Percentiles rank a stretch among this genome's conserved stretches.
phyloP scores from a whole-genome alignment of 129 eudicot genomes.

The Pittosporum tobira region DNA sequence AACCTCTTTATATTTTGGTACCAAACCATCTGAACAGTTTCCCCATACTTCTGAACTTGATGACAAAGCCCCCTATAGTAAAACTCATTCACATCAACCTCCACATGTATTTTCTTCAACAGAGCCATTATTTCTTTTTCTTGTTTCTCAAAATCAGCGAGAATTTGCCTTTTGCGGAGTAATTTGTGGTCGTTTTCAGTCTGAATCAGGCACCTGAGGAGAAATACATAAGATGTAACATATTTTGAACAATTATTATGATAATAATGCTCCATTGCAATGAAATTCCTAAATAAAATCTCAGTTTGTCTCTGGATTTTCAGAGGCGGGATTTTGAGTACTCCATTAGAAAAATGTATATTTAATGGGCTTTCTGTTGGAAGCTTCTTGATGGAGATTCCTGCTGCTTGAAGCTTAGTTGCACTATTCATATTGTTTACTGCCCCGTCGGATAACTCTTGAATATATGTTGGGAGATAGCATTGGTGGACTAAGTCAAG shows the following conservation, averaged over 20 bases:
- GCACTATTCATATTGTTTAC: slow-evolving; percentile 11
- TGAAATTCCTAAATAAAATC: slow-evolving; percentile 41
- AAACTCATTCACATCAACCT: slow-evolving; percentile 1
- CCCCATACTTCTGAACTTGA: not conserved
- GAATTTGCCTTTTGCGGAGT: slow-evolving; percentile 26
- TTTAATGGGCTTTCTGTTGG: slow-evolving; percentile 22
- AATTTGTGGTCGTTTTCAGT: slow-evolving; percentile 33
- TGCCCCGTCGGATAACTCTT: not conserved
- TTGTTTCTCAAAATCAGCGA: slow-evolving; percentile 19
- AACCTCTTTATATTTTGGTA: slow-evolving; percentile 5
- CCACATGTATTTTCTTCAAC: not conserved
- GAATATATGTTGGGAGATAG: slow-evolving; percentile 35
- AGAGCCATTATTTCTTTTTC: not conserved
- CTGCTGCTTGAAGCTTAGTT: slow-evolving; percentile 18
- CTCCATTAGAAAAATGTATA: slow-evolving; percentile 28
- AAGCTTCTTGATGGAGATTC: slow-evolving; percentile 27
- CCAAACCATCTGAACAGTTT: too few relatives aligned
- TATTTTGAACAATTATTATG: slow-evolving; percentile 26
- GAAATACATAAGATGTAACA: slow-evolving; percentile 49
- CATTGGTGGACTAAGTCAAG: slow-evolving; percentile 60
- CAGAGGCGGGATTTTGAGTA: slow-evolving; percentile 43
- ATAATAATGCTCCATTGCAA: slow-evolving; percentile 50
- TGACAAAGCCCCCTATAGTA: slow-evolving; percentile 12
- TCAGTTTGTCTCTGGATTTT: slow-evolving; percentile 35
- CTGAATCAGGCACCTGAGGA: slow-evolving; percentile 37